phyloP scores from a whole-genome alignment of 345 rosid genomes.

The Dovyalis caffra region DNA sequence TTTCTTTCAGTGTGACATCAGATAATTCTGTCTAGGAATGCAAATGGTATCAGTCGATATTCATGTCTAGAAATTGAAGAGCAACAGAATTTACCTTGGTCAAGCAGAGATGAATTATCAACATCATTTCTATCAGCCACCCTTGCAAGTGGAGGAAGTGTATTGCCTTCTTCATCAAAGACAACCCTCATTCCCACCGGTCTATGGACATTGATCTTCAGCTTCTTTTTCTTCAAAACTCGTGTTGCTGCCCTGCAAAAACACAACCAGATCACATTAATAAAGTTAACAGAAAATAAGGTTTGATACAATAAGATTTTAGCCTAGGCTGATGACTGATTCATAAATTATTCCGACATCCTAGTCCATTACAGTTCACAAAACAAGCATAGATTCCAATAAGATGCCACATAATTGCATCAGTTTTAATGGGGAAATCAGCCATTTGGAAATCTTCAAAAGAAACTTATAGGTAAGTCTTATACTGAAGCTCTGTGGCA shows the following conservation, averaged over 20 bases:
- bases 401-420: not conserved
- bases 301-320: not conserved
- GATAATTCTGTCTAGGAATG: no score
- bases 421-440: not conserved
- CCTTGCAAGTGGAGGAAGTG: constrained; percentile 76
- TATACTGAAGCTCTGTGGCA: not conserved
- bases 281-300: not conserved
- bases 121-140: constrained; percentile 51
- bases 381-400: not conserved
- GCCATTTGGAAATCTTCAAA: no score
- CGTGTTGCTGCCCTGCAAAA: constrained; percentile 63
- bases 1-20: no score
- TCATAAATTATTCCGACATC: not conserved
- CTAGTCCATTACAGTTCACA: not conserved
- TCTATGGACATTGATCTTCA: constrained; percentile 79
- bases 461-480: not conserved
- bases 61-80: not conserved
- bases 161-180: constrained; percentile 82
- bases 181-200: constrained; percentile 74
- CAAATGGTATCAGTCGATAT: not conserved
- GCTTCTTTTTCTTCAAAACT: constrained; percentile 74
- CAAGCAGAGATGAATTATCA: constrained; percentile 43
- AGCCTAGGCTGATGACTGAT: not conserved
- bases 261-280: not conserved
- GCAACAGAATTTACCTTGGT: constrained; percentile 67